A percentile compares a stretch with the other conserved stretches of the same genome.
Evolutionary conservation across 176 grass and related monocot genomes (phyloP).

Genomic region (Musa beccarii): DNA sequence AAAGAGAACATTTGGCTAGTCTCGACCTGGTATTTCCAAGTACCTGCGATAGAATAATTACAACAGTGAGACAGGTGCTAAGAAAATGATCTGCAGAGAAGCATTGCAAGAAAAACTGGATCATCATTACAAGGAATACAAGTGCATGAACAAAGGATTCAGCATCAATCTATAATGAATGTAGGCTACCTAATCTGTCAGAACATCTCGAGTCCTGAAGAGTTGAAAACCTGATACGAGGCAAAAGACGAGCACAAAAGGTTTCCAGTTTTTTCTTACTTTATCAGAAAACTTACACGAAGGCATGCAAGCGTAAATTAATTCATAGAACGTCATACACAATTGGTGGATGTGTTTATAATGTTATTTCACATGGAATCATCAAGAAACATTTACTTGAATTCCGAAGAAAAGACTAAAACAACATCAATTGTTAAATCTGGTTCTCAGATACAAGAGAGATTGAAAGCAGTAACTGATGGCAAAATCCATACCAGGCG

Average conservation of each 20-base stretch:
- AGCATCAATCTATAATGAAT: too few species aligned
- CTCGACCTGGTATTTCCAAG: constrained; percentile 63
- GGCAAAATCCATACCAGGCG: constrained; percentile 36
- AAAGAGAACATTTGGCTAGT: constrained; percentile 50
- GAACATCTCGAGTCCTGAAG: too few species aligned
- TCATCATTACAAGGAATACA: neutral
- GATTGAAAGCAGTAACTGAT: neutral
- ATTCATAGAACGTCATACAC: too few species aligned
- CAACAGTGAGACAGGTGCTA: neutral
- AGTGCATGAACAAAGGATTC: too few species aligned
- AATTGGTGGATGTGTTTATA: too few species aligned
- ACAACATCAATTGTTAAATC: neutral
- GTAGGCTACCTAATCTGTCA: too few species aligned
- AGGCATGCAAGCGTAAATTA: too few species aligned
- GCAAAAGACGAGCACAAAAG: too few species aligned
- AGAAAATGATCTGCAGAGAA: neutral
- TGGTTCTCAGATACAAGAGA: neutral
- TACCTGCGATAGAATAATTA: constrained; percentile 32
- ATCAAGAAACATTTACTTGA: neutral
- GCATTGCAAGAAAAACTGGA: neutral
- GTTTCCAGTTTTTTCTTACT: too few species aligned
- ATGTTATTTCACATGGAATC: too few species aligned
- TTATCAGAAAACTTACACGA: too few species aligned
- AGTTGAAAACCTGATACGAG: too few species aligned
- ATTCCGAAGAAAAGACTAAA: neutral